phyloP scores from a whole-genome alignment of 805 yeast genomes.

The Yarrowia phangngaensis region DNA sequence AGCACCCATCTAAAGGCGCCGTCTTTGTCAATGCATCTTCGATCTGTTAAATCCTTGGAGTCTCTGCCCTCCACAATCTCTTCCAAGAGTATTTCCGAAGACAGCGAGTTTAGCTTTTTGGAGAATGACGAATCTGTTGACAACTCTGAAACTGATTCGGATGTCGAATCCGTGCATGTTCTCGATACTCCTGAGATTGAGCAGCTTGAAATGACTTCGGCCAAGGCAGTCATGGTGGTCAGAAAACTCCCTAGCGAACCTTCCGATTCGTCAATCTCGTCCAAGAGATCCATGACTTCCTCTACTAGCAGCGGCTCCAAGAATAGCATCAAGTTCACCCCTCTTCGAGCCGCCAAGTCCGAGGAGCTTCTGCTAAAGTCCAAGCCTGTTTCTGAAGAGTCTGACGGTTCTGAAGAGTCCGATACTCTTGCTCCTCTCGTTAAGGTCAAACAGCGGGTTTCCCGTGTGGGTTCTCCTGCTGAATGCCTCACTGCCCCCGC shows the following conservation, averaged over 20 bases:
- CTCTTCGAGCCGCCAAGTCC: constrained; percentile 20
- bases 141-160: constrained; percentile 3
- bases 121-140: neutral
- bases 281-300: constrained; percentile 9
- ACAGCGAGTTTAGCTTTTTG: constrained; percentile 17
- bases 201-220: constrained; percentile 21
- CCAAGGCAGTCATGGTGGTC: constrained; percentile 21
- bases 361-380: constrained; percentile 23
- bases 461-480: constrained; percentile 13
- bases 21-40: constrained; percentile 5
- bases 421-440: constrained; percentile 17
- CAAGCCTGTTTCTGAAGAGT: neutral
- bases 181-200: constrained; percentile 19
- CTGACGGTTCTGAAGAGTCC: constrained; percentile 10
- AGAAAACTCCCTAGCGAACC: constrained; percentile 8
- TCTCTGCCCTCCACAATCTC: constrained; percentile 16
- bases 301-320: constrained; percentile 1
- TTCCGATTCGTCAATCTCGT: constrained; percentile 7
- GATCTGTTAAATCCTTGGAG: constrained; percentile 21
- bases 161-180: constrained; percentile 4
- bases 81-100: constrained; percentile 13
- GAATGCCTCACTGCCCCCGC: neutral
- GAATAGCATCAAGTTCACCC: constrained; percentile 16
- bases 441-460: constrained; percentile 15
- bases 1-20: neutral